Conservation (phyloP, 2,329 filamentous ascomycete genomes). For the Neofusicoccum parvum region DNA sequence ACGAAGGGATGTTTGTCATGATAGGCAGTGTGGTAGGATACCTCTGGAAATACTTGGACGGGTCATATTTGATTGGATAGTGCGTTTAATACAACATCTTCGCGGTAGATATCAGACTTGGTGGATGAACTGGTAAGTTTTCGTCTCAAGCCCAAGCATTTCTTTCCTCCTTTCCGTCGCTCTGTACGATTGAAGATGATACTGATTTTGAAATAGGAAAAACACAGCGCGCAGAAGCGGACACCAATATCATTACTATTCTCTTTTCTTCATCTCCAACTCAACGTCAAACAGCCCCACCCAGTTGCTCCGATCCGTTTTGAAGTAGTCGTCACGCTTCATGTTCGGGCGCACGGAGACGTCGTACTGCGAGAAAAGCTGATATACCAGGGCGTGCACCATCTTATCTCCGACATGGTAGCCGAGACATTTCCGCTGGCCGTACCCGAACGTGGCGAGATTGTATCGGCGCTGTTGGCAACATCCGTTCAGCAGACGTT, state of each 20-base stretch:
- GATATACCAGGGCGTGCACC: slow-evolving; percentile 10
- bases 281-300: neutral
- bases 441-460: slow-evolving; percentile 15
- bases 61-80: no score
- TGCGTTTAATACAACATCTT: no score
- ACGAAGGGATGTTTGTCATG: no score
- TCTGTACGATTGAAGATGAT: no score
- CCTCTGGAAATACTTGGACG: no score
- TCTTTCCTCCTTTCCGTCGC: neutral
- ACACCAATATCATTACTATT: neutral
- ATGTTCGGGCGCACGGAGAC: neutral
- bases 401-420: slow-evolving; percentile 17
- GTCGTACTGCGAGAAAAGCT: slow-evolving; percentile 20
- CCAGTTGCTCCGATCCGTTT: neutral
- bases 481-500: no score
- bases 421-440: slow-evolving; percentile 21
- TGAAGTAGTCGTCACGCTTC: neutral
- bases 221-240: neutral
- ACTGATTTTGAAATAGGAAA: no score
- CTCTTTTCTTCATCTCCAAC: neutral
- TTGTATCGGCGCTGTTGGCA: slow-evolving; percentile 21
- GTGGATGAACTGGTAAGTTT: no score
- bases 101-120: no score
- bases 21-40: no score
- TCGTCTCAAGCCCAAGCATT: no score